These are phyloP conservation scores for Abrus precatorius DNA, from an alignment of 306 rosid species.

Conservation along the genomic window DNA sequence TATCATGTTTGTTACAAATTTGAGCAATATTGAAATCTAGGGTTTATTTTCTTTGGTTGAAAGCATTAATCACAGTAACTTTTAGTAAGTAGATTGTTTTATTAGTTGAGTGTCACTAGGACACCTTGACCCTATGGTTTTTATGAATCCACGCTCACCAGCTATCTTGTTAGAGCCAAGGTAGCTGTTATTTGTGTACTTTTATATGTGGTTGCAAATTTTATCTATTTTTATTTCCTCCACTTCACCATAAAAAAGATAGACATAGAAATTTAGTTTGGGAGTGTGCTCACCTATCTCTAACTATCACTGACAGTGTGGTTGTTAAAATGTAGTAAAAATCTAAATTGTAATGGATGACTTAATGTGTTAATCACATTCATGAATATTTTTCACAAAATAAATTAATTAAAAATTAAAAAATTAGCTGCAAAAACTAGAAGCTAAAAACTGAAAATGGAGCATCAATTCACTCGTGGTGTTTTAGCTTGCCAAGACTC, in stretches of 20 bases:
- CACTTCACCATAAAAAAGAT: neutral
- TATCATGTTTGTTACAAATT: neutral
- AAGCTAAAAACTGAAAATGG: no score
- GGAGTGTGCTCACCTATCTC: no score
- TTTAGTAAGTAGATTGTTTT: neutral
- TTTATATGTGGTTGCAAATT: conserved; percentile 13
- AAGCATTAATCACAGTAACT: neutral
- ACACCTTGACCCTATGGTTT: conserved; percentile 3
- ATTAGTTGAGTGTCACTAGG: neutral
- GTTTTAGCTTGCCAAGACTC: neutral
- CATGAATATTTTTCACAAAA: no score
- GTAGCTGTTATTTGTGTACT: neutral
- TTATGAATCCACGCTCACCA: neutral
- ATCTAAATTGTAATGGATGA: neutral
- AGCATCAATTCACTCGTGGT: neutral
- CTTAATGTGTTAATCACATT: neutral
- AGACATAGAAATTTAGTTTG: no score
- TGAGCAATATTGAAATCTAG: neutral
- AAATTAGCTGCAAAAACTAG: no score
- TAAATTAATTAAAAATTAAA: no score
- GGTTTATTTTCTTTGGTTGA: neutral
- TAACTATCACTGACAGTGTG: no score
- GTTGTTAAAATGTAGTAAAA: neutral
- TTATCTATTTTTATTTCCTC: neutral
- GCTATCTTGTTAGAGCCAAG: neutral